Percentiles rank a stretch among this genome's conserved stretches.
phyloP scores from a whole-genome alignment of 2,329 filamentous ascomycete genomes.

The Talaromyces sp. region DNA sequence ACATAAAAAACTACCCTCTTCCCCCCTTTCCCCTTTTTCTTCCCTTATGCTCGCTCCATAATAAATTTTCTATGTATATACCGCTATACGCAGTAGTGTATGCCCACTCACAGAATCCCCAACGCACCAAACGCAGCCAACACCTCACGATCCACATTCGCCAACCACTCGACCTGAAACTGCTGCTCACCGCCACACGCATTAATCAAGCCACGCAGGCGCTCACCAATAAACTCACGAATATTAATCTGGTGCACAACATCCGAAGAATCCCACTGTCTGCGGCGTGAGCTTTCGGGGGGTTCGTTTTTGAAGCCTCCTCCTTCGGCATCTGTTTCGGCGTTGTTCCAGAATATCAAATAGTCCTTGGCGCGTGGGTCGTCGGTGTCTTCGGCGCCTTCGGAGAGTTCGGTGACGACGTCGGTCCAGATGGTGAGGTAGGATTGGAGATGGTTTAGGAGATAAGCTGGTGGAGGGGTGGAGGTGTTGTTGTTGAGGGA shows the following conservation, averaged over 20 bases:
- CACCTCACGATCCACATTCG: conserved; percentile 40
- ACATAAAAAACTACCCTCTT: neutral
- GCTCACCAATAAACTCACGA: conserved; percentile 39
- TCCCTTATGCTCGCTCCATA: neutral
- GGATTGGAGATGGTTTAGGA: conserved; percentile 41
- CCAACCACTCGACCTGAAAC: conserved; percentile 39
- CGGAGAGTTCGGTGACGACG: conserved; percentile 39
- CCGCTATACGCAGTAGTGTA: no score
- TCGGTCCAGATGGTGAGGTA: conserved; percentile 45
- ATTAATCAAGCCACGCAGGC: conserved; percentile 34
- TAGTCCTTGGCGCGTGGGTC: conserved; percentile 15
- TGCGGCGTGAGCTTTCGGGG: conserved; percentile 37
- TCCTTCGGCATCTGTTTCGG: conserved; percentile 15
- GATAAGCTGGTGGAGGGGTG: conserved; percentile 35
- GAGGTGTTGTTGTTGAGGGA: conserved; percentile 29
- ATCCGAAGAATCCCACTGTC: conserved; percentile 36
- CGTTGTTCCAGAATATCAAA: conserved; percentile 13
- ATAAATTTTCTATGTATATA: neutral
- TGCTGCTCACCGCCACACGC: conserved; percentile 36
- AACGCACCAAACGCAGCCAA: conserved; percentile 35
- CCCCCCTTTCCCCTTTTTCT: no score
- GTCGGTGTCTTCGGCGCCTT: conserved; percentile 34
- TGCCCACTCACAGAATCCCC: conserved; percentile 24
- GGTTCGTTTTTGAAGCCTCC: conserved; percentile 27
- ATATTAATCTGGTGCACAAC: conserved; percentile 40